A percentile compares a stretch with the other conserved stretches of the same genome.
phyloP scores from a whole-genome alignment of 177 flowering plant genomes.

The Tripterygium wilfordii region DNA sequence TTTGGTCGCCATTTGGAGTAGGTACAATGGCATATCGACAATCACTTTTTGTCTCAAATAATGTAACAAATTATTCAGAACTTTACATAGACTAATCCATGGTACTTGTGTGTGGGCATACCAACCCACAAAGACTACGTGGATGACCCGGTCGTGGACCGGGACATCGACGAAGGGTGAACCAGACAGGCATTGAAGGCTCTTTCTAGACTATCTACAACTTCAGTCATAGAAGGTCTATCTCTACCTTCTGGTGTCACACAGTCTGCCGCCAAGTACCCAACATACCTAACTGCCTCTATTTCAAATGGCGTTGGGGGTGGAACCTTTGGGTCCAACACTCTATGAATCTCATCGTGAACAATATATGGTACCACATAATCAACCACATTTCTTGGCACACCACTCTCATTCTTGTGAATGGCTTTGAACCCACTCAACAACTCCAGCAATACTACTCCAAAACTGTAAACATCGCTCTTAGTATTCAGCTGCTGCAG shows the following conservation, averaged over 20 bases:
- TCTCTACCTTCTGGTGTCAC: conserved; percentile 44
- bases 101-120: too few species aligned
- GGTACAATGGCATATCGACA: too few species aligned
- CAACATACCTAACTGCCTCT: conserved; percentile 64
- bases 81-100: too few species aligned
- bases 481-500: conserved; percentile 57
- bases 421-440: conserved; percentile 69
- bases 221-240: conserved; percentile 68
- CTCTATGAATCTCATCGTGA: conserved; percentile 52
- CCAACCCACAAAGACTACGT: too few species aligned
- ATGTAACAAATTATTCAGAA: too few species aligned
- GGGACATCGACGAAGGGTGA: conserved; percentile 22
- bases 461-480: conserved; percentile 90
- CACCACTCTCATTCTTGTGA: conserved; percentile 43
- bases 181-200: conserved; percentile 53
- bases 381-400: conserved; percentile 71
- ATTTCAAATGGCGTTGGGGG: conserved; percentile 83
- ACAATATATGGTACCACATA: conserved; percentile 50
- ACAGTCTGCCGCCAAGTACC: conserved; percentile 74
- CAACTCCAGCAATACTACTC: conserved; percentile 65
- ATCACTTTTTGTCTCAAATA: too few species aligned
- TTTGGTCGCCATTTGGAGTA: too few species aligned
- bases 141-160: conserved; percentile 32
- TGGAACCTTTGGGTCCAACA: conserved; percentile 54
- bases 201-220: conserved; percentile 53